Evolutionary conservation across 2,329 filamentous ascomycete genomes (phyloP), one percentile per base, ranked within the genome.

Genomic region (Colletotrichum sp.): DNA sequence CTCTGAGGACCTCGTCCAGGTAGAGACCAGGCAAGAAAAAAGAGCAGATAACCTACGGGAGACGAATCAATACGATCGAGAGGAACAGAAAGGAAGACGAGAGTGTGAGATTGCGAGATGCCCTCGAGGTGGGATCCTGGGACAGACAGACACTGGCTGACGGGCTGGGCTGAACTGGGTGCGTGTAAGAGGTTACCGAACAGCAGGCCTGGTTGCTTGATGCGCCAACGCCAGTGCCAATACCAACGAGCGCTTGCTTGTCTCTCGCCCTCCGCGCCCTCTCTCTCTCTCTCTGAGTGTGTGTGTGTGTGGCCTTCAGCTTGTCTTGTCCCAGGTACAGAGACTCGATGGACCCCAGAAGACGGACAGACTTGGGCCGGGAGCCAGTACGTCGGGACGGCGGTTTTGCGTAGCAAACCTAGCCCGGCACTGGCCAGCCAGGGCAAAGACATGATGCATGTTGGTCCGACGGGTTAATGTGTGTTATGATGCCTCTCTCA

Each of bases 331-430:
- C 59, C 39, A 71, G 59, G 36, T 63, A 39, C 63, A 71, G 68
- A 49, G 67, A 59, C 59, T 65, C 55, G 68, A 44, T 72, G 39
- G 52, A 55, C 69, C 72, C 72, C 55, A 75, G 63, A 21, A 52
- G 36, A 18, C 49, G 52, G 70, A 36, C 69, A 67, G 44, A 39
- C 64, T 52, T 76, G 73, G 70, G 70, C 73, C 64, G 70, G 70
- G 73, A 76, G 73, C 73, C 73, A 76, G 73, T 73, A 73, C 49
- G 73, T 73, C 70, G 73, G 73, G 70, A 69, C 70, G 32, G 69
- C 64, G 64, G 70, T 67, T 76, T 76, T 68, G 69, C 57, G 70
- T 69, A 69, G 64, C 64, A 69, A 69, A 69, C 73, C 64, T 73
- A 76, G 73, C 64, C 44, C 73, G 70, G 73, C 59, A 76, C 59